phyloP scores from a whole-genome alignment of 805 yeast genomes.

The Starmera quercuum region DNA sequence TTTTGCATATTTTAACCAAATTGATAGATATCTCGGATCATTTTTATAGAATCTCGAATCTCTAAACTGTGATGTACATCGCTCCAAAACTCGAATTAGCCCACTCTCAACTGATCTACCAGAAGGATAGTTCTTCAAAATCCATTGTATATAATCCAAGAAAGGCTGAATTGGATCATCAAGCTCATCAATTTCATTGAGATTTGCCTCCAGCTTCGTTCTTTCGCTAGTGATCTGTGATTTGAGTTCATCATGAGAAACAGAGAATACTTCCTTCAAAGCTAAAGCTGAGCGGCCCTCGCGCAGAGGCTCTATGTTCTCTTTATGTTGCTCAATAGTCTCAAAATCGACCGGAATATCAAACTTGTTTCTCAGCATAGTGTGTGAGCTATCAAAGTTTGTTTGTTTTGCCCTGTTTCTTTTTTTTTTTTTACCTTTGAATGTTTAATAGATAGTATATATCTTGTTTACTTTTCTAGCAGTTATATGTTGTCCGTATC shows the following conservation, averaged over 20 bases:
- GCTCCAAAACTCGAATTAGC: slow-evolving; percentile 54
- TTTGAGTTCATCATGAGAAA: slow-evolving; percentile 20
- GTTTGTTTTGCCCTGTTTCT: background rate
- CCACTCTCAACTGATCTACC: slow-evolving; percentile 60
- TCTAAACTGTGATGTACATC: slow-evolving; percentile 62
- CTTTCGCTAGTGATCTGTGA: slow-evolving; percentile 27
- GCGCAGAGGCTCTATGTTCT: slow-evolving; percentile 58
- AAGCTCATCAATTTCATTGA: slow-evolving; percentile 46
- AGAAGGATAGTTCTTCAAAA: slow-evolving; percentile 51
- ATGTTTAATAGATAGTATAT: background rate
- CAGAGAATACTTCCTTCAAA: slow-evolving; percentile 36
- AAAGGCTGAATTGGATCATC: slow-evolving; percentile 83
- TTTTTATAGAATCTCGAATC: slow-evolving; percentile 64
- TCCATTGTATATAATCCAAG: slow-evolving; percentile 73
- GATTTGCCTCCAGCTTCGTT: slow-evolving; percentile 38
- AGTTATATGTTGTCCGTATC: too few species aligned
- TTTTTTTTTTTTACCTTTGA: background rate
- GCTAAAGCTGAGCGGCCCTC: slow-evolving; percentile 65
- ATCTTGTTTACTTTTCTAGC: background rate
- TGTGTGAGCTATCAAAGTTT: too few species aligned
- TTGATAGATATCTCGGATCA: slow-evolving; percentile 70
- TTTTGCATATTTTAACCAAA: slow-evolving; percentile 76
- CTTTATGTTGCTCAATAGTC: slow-evolving; percentile 58
- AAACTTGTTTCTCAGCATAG: background rate
- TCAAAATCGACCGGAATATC: slow-evolving; percentile 32